phyloP scores from a whole-genome alignment of 495 filamentous ascomycete species.

The Aeminium ludgeri region DNA sequence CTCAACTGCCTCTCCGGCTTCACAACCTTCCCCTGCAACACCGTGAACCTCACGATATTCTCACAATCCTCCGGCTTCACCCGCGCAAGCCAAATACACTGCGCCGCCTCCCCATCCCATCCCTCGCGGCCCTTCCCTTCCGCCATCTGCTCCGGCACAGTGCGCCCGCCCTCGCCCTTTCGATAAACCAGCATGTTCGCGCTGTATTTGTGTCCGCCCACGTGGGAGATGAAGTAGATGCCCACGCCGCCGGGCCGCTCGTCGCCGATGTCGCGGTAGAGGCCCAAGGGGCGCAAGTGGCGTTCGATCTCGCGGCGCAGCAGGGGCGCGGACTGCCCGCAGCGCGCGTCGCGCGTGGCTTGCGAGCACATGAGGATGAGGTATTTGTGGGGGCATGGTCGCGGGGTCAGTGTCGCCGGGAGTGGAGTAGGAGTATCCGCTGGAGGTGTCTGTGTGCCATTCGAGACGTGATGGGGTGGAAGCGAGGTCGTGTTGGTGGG shows the following conservation, averaged over 20 bases:
- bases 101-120: slow-evolving; percentile 38
- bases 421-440: no score
- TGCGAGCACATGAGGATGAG: slow-evolving; percentile 91
- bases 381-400: slow-evolving; percentile 60
- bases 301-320: slow-evolving; percentile 75
- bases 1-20: slow-evolving; percentile 70
- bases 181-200: slow-evolving; percentile 89
- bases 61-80: slow-evolving; percentile 86
- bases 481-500: slow-evolving; percentile 65
- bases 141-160: slow-evolving; percentile 27
- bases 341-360: slow-evolving; percentile 80
- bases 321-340: slow-evolving; percentile 80
- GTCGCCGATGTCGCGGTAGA: slow-evolving; percentile 78
- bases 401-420: slow-evolving; percentile 41
- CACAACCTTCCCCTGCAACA: slow-evolving; percentile 84
- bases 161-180: slow-evolving; percentile 35
- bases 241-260: slow-evolving; percentile 76
- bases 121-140: slow-evolving; percentile 19
- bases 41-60: slow-evolving; percentile 75
- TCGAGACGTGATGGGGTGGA: slow-evolving; percentile 6
- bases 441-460: slow-evolving; percentile 12
- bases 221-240: slow-evolving; percentile 90
- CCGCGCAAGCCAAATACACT: slow-evolving; percentile 89
- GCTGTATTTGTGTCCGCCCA: slow-evolving; percentile 85
- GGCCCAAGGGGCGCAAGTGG: slow-evolving; percentile 64